Percentiles rank a stretch among this genome's conserved stretches.
These are phyloP conservation scores for Eremomyces bilateralis DNA, from an alignment of 495 filamentous ascomycete genomes.

Conservation along the genomic window DNA sequence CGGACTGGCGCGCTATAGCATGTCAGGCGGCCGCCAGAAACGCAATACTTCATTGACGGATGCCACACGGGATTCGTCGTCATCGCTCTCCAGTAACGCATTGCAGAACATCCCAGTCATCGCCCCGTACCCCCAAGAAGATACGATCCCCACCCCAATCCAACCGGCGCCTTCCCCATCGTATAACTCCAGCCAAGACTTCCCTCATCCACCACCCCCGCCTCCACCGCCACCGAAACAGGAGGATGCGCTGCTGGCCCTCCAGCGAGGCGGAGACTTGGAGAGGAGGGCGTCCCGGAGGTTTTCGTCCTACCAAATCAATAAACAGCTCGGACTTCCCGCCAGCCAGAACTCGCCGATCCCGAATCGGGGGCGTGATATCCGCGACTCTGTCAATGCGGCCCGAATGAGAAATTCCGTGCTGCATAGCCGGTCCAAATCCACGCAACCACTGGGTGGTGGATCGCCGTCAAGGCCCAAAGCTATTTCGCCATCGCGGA, in stretches of 20 bases:
- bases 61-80: slow-evolving; percentile 21
- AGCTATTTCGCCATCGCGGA: slow-evolving; percentile 23
- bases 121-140: slow-evolving; percentile 37
- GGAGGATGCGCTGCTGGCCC: slow-evolving; percentile 72
- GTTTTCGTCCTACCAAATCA: slow-evolving; percentile 90
- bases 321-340: slow-evolving; percentile 76
- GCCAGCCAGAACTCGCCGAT: slow-evolving; percentile 68
- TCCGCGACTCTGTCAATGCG: slow-evolving; percentile 78
- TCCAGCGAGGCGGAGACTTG: slow-evolving; percentile 81
- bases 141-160: slow-evolving; percentile 27
- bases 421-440: slow-evolving; percentile 39
- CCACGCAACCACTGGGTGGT: slow-evolving; percentile 31
- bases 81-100: slow-evolving; percentile 41
- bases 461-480: slow-evolving; percentile 29
- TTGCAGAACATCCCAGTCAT: slow-evolving; percentile 50
- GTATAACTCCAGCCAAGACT: slow-evolving; percentile 5
- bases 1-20: slow-evolving; percentile 13
- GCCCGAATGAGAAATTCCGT: slow-evolving; percentile 58
- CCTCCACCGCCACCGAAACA: slow-evolving; percentile 42
- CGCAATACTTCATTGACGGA: slow-evolving; percentile 25
- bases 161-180: slow-evolving; percentile 49
- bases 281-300: slow-evolving; percentile 79
- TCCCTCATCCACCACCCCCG: slow-evolving; percentile 11
- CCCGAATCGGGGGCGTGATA: slow-evolving; percentile 73
- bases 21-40: no score